Conservation (phyloP, 768 basidiomycete species). For the Phaffia australis region DNA sequence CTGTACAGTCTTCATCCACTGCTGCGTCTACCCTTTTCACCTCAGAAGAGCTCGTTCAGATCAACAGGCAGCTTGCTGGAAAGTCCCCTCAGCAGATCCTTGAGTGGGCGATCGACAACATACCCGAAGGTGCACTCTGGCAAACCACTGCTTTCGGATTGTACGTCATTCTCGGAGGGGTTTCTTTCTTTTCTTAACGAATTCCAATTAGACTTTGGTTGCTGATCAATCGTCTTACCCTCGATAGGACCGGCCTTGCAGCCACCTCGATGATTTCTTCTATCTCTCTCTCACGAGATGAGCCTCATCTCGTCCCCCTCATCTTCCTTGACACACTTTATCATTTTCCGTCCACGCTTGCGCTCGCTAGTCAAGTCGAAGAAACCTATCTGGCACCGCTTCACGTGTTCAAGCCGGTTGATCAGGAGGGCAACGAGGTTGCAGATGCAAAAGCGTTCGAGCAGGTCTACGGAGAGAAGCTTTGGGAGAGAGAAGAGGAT, state of each 20-base stretch:
- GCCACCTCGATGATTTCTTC: constrained; percentile 90
- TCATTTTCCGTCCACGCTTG: constrained; percentile 88
- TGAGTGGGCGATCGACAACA: constrained; percentile 65
- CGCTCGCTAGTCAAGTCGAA: constrained; percentile 72
- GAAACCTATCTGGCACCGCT: constrained; percentile 60
- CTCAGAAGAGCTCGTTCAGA: constrained; percentile 45
- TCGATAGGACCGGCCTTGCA: constrained; percentile 62
- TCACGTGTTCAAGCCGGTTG: constrained; percentile 67
- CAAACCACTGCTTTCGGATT: constrained; percentile 97
- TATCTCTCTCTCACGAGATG: constrained; percentile 44
- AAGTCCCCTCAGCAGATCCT: constrained; percentile 77
- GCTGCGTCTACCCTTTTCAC: constrained; percentile 32
- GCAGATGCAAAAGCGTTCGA: constrained; percentile 64
- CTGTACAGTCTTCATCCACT: too few relatives aligned
- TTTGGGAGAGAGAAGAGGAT: constrained; percentile 82
- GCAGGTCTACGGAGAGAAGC: constrained; percentile 57
- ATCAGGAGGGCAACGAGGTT: constrained; percentile 40
- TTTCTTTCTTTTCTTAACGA: background rate
- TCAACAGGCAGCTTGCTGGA: constrained; percentile 63
- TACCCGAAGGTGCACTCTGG: constrained; percentile 55
- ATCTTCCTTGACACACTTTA: constrained; percentile 96
- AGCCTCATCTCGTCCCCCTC: constrained; percentile 50
- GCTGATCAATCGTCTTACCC: background rate
- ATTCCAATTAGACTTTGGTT: background rate
- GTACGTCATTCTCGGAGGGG: constrained; percentile 28